Evolutionary conservation across 768 basidiomycete species (phyloP).

Genomic region (Phylloporus sp.): DNA sequence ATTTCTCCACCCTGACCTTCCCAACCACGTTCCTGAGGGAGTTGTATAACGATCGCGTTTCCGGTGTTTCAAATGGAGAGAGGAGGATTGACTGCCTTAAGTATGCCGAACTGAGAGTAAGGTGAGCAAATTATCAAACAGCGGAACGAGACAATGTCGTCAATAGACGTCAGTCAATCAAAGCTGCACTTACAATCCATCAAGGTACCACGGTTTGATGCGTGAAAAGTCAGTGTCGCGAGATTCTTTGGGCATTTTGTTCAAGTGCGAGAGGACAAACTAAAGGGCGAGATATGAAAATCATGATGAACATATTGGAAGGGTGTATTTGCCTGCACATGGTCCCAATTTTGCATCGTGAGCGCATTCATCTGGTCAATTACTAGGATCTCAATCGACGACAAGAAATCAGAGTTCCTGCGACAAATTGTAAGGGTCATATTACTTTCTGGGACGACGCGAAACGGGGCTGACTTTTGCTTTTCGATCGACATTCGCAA

Average conservation of each 20-base stretch:
- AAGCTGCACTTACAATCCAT: conserved; percentile 70
- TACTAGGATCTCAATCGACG: conserved; percentile 88
- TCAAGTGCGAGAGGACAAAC: conserved; percentile 83
- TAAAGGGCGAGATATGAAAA: conserved; percentile 29
- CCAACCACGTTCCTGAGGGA: conserved; percentile 79
- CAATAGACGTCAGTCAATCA: conserved; percentile 45
- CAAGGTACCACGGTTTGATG: conserved; percentile 97
- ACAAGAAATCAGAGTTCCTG: conserved; percentile 85
- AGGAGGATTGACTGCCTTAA: conserved; percentile 88
- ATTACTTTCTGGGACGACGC: neutral
- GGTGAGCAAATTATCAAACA: neutral
- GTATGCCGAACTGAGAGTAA: conserved; percentile 58
- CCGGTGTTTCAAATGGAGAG: conserved; percentile 85
- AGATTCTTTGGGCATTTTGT: conserved; percentile 87
- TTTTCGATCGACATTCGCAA: conserved; percentile 89
- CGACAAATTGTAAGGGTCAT: neutral
- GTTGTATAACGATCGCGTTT: conserved; percentile 77
- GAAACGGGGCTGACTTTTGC: conserved; percentile 63
- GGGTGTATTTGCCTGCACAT: conserved; percentile 65
- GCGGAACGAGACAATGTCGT: conserved; percentile 69
- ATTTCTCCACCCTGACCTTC: conserved; percentile 63
- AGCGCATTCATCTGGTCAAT: conserved; percentile 91
- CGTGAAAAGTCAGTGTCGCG: conserved; percentile 94
- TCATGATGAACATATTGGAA: neutral
- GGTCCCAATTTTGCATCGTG: conserved; percentile 99